A percentile compares a stretch with the other conserved stretches of the same genome.
These are phyloP conservation scores for Phaeosphaeria sp. DNA, from an alignment of 2,329 filamentous ascomycete species.

Conservation along the genomic window DNA sequence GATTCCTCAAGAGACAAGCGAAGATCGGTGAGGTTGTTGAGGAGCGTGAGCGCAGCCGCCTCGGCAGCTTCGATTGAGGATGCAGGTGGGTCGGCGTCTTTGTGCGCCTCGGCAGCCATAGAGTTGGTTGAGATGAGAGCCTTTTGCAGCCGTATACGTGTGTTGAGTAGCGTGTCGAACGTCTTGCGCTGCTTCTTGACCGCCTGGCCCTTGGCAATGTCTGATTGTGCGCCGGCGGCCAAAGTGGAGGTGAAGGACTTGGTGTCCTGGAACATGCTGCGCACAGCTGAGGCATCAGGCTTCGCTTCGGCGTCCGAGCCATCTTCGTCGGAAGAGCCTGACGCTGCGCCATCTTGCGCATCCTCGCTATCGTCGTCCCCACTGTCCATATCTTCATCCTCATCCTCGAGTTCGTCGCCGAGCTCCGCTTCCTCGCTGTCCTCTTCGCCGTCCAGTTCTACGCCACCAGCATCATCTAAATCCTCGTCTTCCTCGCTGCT, in stretches of 20 bases:
- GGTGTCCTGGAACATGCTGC: slow-evolving; percentile 71
- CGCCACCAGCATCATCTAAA: slow-evolving; percentile 2
- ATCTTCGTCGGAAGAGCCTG: slow-evolving; percentile 47
- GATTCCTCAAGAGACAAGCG: slow-evolving; percentile 65
- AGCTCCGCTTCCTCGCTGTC: slow-evolving; percentile 9
- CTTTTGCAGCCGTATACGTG: slow-evolving; percentile 92
- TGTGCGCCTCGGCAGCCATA: slow-evolving; percentile 30
- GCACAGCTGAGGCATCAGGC: slow-evolving; percentile 62
- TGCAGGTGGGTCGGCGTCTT: slow-evolving; percentile 51
- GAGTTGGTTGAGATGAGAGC: slow-evolving; percentile 84
- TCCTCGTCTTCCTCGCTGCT: slow-evolving; percentile 50
- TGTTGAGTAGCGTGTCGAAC: slow-evolving; percentile 88
- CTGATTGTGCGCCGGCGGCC: slow-evolving; percentile 72
- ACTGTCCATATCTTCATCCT: slow-evolving; percentile 56
- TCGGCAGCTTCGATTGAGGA: slow-evolving; percentile 76
- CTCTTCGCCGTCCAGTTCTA: slow-evolving; percentile 21
- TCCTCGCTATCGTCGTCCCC: slow-evolving; percentile 56
- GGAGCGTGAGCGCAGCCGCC: slow-evolving; percentile 81
- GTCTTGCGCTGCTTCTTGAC: slow-evolving; percentile 84
- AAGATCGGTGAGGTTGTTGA: slow-evolving; percentile 78
- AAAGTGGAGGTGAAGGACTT: slow-evolving; percentile 70
- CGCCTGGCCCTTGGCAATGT: slow-evolving; percentile 83
- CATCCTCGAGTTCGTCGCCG: slow-evolving; percentile 51
- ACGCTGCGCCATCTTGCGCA: slow-evolving; percentile 55
- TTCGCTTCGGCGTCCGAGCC: slow-evolving; percentile 34